Base-by-base conservation (phyloP, 1,139 yeast genomes). In the Pneumocystis canis region DNA sequence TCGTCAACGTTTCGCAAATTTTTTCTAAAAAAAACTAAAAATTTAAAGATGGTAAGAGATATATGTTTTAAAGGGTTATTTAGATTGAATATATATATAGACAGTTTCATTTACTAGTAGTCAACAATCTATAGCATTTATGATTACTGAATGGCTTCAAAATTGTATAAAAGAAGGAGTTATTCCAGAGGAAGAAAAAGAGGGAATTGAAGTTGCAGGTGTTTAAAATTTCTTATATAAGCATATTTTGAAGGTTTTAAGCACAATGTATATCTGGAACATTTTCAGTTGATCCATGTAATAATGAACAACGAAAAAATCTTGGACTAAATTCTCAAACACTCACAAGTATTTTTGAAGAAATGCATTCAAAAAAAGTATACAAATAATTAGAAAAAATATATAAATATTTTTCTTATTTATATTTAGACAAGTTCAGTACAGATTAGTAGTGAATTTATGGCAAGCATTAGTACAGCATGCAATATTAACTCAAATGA, bases 171-270 rank as follows among this genome's bases (percentile, higher is more conserved):
- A 79, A 59, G 79, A 81, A 67, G 87, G 88, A 63, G 80, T 82
- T 60, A 81, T 90, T 62, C 77, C 85, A 56, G 87, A 84, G 68
- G 97, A 90, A 69, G 88, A 84, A 71, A 80, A 80, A 65, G 98
- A 92, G 69, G 88, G 97, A n/a, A 80, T 92, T 71, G 97, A 90
- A 68, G 95, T 92, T 62, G 97, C 97, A 68, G 82, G 89, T 70
- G 96, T 88, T 28, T 41, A 58, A n/a, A n/a, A 20, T 56, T 59
- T 20, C 1, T 4, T 39, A 11, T 47, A 30, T n/a, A 28, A 28
- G 6, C 11, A 35, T 0, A 5, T 37, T 11, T 11, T 31, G 14
- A 61, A 28, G 11, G 0, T 18, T 30, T 31, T 25, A 47, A 60
- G 65, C 64, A 37, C 68, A 67, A 71, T 89, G 97, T 77, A 82